Evolutionary conservation across 331 rosid species (phyloP), one percentile per base, ranked within the genome.

Genomic region (Quercus tomentella): DNA sequence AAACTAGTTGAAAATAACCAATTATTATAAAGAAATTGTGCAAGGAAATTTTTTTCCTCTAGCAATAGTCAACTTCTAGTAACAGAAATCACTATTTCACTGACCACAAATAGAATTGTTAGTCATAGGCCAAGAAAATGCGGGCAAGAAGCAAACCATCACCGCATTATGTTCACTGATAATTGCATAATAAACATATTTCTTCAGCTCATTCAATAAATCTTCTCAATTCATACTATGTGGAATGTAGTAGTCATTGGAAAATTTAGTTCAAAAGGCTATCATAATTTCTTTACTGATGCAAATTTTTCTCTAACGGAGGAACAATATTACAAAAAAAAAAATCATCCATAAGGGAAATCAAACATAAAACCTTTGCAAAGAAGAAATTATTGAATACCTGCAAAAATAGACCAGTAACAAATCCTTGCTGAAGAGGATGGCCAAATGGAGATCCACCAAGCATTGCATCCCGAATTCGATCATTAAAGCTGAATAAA

Each of bases 371-470:
- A 15, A 71, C 76, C 37, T 28, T 80, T 37, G 21, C 30, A 31
- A 21, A 67, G 25, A 55, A n/a, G 28, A 62, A 30, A 22, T 31
- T 6, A 20, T 31, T 31, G 71, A 72, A 65, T 79, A 91, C 99
- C 98, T 90, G 92, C 83, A 93, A 82, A 49, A 88, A 72, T 16
- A 95, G 87, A 71, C 99, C 99, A 63, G 97, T 95, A 37, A 83
- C 91, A 87, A 95, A 95, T 84, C 99, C 99, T 86, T 95, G 99
- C 84, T 93, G 97, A 80, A 93, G 98, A 85, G 97, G 94, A 89
- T 89, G 83, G 70, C 98, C 98, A 90, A 95, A 95, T 37, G 98
- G 99, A 86, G 97, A 93, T 76, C 99, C 98, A 87, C 99, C 99
- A 76, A 93, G 94, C 66, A 89, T 56, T 23, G 98, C 97, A 84